A percentile compares a stretch with the other conserved stretches of the same genome.
phyloP scores from a whole-genome alignment of 176 grass and related monocot genomes.

The Avena eriantha region DNA sequence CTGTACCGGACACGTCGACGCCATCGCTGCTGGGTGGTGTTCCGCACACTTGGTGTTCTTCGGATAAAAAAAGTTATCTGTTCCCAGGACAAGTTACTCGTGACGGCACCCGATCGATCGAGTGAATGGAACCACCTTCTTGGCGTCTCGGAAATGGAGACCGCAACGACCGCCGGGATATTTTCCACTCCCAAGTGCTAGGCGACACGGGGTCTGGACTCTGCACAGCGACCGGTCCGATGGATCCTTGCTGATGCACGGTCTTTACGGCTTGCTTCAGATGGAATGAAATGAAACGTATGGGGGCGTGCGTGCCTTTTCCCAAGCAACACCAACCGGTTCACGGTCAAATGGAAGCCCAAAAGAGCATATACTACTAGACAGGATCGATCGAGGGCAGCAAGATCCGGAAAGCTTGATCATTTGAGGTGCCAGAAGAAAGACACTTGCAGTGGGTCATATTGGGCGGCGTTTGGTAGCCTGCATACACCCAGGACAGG shows the following conservation, averaged over 20 bases:
- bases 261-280: neutral
- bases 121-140: neutral
- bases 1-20: no score
- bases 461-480: no score
- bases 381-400: neutral
- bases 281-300: conserved; percentile 22
- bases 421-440: neutral
- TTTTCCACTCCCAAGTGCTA: neutral
- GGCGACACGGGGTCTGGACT: neutral
- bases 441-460: neutral
- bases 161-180: no score
- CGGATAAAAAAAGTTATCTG: no score
- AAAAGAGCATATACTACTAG: neutral
- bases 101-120: no score
- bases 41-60: no score
- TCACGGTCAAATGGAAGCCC: conserved; percentile 8
- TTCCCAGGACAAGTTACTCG: neutral
- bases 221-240: neutral
- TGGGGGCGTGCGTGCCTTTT: neutral
- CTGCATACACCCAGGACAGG: no score
- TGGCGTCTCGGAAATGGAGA: neutral
- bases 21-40: neutral
- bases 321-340: neutral
- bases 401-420: neutral
- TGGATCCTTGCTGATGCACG: neutral